Evolutionary conservation across 345 rosid species (phyloP), one percentile per base, ranked within the genome.

Genomic region (Sapria himalayana): DNA sequence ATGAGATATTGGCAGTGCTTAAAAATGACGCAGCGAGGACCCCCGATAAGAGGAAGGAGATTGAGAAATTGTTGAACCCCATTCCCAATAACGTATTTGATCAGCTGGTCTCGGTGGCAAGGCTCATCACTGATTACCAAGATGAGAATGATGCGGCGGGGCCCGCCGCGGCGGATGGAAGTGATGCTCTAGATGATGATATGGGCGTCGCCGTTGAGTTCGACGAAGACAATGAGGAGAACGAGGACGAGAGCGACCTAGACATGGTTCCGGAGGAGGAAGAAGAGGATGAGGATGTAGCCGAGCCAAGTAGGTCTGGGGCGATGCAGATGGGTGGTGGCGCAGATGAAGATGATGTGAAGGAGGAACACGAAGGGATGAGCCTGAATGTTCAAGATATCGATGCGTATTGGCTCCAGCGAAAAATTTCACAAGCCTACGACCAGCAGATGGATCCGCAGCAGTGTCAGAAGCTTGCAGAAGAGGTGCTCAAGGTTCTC

Each of bases 371-470:
- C 35, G 93, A 76, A 64, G 91, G 91, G 9, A 51, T 60, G 45
- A 54, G 53, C 57, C 64, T 82, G 33, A 78, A 76, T 63, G 98
- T 78, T 33, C 94, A 78, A 71, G 98, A 81, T 21, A 76, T 89
- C 53, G 94, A 82, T 69, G 91, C 97, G 21, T 78, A 86, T 62
- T 86, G 94, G 93, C 93, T 86, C 34, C 93, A 86, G 61, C 70
- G 97, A 58, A 76, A 78, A 72, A 72, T 82, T 37, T 78, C 97
- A 25, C 91, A 70, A 62, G 81, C 92, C 46, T 78, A 54, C 57
- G 85, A 72, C n/a, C 85, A 76, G 56, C 65, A 81, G 54, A 78
- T 81, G 49, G 97, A 86, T 54, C 85, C 93, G 19, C 82, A 73
- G 37, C 75, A 70, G 65, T 74, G 94, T 57, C 91, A 76, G 51